Base-by-base conservation (phyloP, 768 basidiomycete species). In the Boletellus emodensis region DNA sequence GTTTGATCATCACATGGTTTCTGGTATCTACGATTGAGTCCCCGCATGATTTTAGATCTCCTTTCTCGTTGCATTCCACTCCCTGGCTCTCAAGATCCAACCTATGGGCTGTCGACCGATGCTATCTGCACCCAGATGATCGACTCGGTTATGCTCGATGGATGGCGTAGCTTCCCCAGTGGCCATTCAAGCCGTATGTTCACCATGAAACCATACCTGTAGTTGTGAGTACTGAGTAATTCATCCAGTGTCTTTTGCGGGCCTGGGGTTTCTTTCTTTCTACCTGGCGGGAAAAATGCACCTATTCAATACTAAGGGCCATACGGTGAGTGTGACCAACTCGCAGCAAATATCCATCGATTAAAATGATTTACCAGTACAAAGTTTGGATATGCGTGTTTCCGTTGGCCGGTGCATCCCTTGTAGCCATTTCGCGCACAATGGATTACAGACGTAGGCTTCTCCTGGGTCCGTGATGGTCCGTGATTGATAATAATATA, bases 261-360 rank as follows among this genome's bases (percentile, higher is more conserved):
- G 95, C 1, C 76, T 99, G 8, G 90, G 89, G 2, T 94, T 94
- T 70, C 74, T 98, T 36, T 74, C 87, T 1, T 85, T 90, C 56
- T 98, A 96, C 65, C 71, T 94, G 6, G 88, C 90, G 11, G 96
- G 94, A 3, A 97, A 98, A 68, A 71, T 95, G 59, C 94, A 94
- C 61, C 71, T 98, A 6, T 95, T 93, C 55, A 93, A 96, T 64
- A 75, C 73, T 22, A 77, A 82, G 40, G 94, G 93, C 4, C 81
- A 91, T 62, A 71, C 81, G 49, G 82, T 87, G 64, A 48, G 78
- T 67, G 32, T 38, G 13, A 34, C 18, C 6, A 28, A 24, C 3
- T 22, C 20, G 14, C 18, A 22, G 28, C 14, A 6, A 34, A 46
- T 6, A 33, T 10, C 24, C 17, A n/a, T 28, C 40, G 34, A 22